These are phyloP conservation scores for Pisolithus sp. DNA, from an alignment of 768 basidiomycete species.

Conservation along the genomic window DNA sequence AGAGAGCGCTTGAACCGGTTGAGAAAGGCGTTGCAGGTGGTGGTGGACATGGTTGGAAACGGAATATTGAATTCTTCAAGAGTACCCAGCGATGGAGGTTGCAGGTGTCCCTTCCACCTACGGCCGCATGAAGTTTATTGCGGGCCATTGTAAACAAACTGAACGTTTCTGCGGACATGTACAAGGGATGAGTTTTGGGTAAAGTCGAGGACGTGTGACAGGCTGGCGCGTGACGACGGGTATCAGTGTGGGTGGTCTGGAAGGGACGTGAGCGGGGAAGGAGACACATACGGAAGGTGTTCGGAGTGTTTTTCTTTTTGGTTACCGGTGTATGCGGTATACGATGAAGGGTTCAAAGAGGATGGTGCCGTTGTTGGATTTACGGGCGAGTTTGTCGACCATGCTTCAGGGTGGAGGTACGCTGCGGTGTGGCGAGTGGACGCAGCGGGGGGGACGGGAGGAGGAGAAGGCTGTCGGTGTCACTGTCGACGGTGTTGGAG, in stretches of 20 bases:
- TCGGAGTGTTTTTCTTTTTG: constrained; percentile 13
- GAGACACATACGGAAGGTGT: constrained; percentile 14
- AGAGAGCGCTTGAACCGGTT: constrained; percentile 21
- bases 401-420: constrained; percentile 42
- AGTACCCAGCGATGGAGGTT: constrained; percentile 85
- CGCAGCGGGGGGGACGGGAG: constrained; percentile 11
- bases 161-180: constrained; percentile 44
- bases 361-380: constrained; percentile 79
- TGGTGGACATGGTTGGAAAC: constrained; percentile 40
- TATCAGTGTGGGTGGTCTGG: constrained; percentile 1
- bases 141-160: constrained; percentile 61
- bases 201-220: constrained; percentile 3
- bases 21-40: constrained; percentile 20
- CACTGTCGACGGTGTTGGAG: constrained; percentile 27
- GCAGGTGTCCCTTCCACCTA: constrained; percentile 56
- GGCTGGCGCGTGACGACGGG: constrained; percentile 13
- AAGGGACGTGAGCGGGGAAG: background rate
- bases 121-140: constrained; percentile 64
- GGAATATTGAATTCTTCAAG: constrained; percentile 75
- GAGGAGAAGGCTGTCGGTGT: constrained; percentile 1
- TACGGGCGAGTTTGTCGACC: constrained; percentile 79
- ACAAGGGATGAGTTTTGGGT: constrained; percentile 6
- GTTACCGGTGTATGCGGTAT: constrained; percentile 70
- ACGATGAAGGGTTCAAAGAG: constrained; percentile 85
- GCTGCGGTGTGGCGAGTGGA: constrained; percentile 21